Base-by-base conservation (phyloP, 352 stramenopile species). In the Pythium utonaiense region DNA sequence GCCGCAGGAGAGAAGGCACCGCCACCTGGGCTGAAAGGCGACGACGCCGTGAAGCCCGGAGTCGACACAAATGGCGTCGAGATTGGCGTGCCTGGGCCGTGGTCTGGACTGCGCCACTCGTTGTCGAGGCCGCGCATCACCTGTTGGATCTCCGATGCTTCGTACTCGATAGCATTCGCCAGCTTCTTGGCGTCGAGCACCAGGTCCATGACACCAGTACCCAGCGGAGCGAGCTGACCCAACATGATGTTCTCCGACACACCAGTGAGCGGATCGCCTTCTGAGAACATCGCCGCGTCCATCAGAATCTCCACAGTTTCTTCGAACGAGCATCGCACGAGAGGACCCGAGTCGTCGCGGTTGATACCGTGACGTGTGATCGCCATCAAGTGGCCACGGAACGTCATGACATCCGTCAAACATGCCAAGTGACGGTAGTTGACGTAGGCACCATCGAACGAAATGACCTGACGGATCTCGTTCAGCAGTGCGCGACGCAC, bases 271-370 rank as follows among this genome's bases (percentile, higher is more conserved):
- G 96, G 88, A 74, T 99, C 97, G 59, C 93, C 89, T 68, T 99
- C 96, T 9, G 94, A 94, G 74, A 98, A 99, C 62, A 98, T 89
- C 21, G 98, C 97, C 45, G 97, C 96, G 72, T 99, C 95, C 91
- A 99, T 99, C 22, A 99, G 80, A 80, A 99, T 98, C 69, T 99
- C 98, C 28, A 99, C 96, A 12, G 97, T 99, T 80, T 99, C 97
- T 80, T 99, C 98, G 69, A 99, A 99, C 33, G 96, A 99, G 67
- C 93, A 98, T 34, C 96, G 91, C 34, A 99, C 86, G 25, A 99
- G 78, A n/a, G 97, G 97, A 19, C 97, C 97, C 62, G 93, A 98
- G 70, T 99, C 97, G 59, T 98, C 96, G 52, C 97, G 93, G 74
- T 99, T 99, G 68, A 99, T 99, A 53, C 98, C 98, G 69, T 99